Evolutionary conservation across 2,329 filamentous ascomycete genomes (phyloP).

Genomic region (Botrytis fabae): DNA sequence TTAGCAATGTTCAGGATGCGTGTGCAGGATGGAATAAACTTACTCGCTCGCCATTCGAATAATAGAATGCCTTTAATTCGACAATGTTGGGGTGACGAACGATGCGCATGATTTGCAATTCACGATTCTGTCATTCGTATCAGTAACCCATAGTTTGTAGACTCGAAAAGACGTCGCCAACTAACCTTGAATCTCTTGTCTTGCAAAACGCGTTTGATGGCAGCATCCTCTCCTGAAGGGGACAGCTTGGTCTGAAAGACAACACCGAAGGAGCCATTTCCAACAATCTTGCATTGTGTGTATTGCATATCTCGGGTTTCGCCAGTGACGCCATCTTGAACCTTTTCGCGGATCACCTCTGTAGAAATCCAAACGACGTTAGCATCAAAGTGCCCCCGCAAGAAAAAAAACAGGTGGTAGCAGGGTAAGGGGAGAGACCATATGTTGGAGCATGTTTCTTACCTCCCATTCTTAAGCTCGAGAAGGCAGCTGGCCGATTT

Average conservation of each 20-base stretch:
- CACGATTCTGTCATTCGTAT: slow-evolving; percentile 73
- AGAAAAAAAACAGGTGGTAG: neutral
- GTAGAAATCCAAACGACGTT: slow-evolving; percentile 45
- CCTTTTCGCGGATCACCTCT: slow-evolving; percentile 99
- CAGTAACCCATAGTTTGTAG: slow-evolving; percentile 15
- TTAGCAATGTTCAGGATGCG: slow-evolving; percentile 25
- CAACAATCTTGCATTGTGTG: slow-evolving; percentile 99
- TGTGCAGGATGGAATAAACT: slow-evolving; percentile 43
- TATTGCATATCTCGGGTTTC: slow-evolving; percentile 97
- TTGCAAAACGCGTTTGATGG: slow-evolving; percentile 97
- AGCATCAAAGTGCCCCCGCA: slow-evolving; percentile 15
- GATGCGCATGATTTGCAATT: slow-evolving; percentile 99
- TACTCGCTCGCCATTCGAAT: slow-evolving; percentile 98
- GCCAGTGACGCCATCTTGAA: slow-evolving; percentile 95
- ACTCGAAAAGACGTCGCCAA: slow-evolving; percentile 45
- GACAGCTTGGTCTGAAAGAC: slow-evolving; percentile 99
- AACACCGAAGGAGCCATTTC: slow-evolving; percentile 97
- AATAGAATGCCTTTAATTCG: slow-evolving; percentile 98
- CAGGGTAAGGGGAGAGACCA: slow-evolving; percentile 14
- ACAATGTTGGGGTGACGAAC: slow-evolving; percentile 99
- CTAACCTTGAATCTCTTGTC: slow-evolving; percentile 99
- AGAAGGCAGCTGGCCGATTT: slow-evolving; percentile 87
- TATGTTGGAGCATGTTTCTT: slow-evolving; percentile 42
- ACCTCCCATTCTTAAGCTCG: slow-evolving; percentile 94
- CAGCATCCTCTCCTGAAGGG: slow-evolving; percentile 95